A percentile compares a stretch with the other conserved stretches of the same genome.
Conservation (phyloP, 2,329 filamentous ascomycete genomes). For the Penicillium vulpinum region DNA sequence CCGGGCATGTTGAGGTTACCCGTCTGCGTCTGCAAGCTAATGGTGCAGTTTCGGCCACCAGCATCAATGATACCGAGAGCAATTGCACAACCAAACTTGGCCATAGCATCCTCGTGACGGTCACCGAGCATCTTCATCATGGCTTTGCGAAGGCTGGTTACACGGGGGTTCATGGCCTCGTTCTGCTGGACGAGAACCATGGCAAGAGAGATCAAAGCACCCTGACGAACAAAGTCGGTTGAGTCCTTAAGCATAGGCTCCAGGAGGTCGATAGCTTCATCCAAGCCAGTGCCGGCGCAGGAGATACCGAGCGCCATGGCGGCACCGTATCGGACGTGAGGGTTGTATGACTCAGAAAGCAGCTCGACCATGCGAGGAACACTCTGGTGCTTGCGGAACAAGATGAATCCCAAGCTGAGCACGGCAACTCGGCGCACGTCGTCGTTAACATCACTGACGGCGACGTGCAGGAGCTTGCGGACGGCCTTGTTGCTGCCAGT, state of each 20-base stretch:
- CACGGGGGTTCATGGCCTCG: conserved; percentile 97
- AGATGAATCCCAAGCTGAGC: conserved; percentile 96
- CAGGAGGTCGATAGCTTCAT: conserved; percentile 92
- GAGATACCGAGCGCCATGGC: conserved; percentile 98
- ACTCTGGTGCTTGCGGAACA: conserved; percentile 95
- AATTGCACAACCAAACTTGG: conserved; percentile 93
- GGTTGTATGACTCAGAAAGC: conserved; percentile 97
- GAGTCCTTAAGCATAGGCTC: conserved; percentile 99
- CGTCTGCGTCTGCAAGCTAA: conserved; percentile 94
- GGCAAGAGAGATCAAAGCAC: conserved; percentile 85
- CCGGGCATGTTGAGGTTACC: conserved; percentile 98
- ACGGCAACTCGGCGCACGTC: conserved; percentile 95
- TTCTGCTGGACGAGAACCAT: conserved; percentile 99
- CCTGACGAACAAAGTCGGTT: conserved; percentile 96
- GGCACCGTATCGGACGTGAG: conserved; percentile 94
- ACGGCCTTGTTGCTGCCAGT: conserved; percentile 99
- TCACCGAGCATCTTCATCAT: conserved; percentile 92
- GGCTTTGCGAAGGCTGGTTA: conserved; percentile 84
- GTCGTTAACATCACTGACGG: conserved; percentile 96
- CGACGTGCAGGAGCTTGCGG: conserved; percentile 88
- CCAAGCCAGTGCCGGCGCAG: conserved; percentile 90
- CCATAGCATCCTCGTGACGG: conserved; percentile 98
- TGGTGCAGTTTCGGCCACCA: conserved; percentile 96
- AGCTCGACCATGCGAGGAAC: conserved; percentile 99
- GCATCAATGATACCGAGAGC: conserved; percentile 97